Base-by-base conservation (phyloP, 2,329 filamentous ascomycete genomes). In the Thelonectria discophora region DNA sequence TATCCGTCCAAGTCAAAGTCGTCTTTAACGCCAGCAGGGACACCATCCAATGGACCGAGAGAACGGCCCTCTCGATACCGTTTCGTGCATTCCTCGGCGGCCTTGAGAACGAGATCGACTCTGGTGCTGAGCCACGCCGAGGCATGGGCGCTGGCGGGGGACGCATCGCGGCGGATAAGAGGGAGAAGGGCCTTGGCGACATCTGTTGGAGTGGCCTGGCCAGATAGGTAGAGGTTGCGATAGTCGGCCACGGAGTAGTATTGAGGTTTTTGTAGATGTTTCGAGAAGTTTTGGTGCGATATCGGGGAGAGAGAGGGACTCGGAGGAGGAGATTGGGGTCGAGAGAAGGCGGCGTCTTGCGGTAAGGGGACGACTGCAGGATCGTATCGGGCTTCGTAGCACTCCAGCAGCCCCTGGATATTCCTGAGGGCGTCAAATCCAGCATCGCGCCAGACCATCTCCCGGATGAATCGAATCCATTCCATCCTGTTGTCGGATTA, bases 1-100 rank as follows among this genome's bases (percentile, higher is more conserved):
- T 94, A 93, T 1, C 90, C 91, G 15, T 86, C 85, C 21, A 94
- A 76, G 72, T 93, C 88, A 51, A 90, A 86, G 72, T 93, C 90
- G 68, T 94, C 91, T 77, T 94, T 94, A 48, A 93, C 84, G 0
- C 86, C 89, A 8, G 92, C 84, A 0, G 90, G 91, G 0, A 94
- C 83, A 8, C 91, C 91, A 67, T 93, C 90, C 0, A 94, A 79
- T 0, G 86, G 81, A 0, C 89, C 85, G 4, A 91, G 75, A 0
- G 88, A 79, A 56, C 82, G 81, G 1, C 85, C 84, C 47, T 84
- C 79, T 65, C 82, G 76, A 70, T 84, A 84, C 3, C 82, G 74
- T 45, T 71, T 62, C 0, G 82, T 82, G 0, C 82, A 83, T 4
- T 73, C 81, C 30, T 76, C 74, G 2, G 82, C 82, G 1, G 81